Evolutionary conservation across 2,329 filamentous ascomycete genomes (phyloP), one percentile per base, ranked within the genome.

Genomic region (Fusarium verrucosum): DNA sequence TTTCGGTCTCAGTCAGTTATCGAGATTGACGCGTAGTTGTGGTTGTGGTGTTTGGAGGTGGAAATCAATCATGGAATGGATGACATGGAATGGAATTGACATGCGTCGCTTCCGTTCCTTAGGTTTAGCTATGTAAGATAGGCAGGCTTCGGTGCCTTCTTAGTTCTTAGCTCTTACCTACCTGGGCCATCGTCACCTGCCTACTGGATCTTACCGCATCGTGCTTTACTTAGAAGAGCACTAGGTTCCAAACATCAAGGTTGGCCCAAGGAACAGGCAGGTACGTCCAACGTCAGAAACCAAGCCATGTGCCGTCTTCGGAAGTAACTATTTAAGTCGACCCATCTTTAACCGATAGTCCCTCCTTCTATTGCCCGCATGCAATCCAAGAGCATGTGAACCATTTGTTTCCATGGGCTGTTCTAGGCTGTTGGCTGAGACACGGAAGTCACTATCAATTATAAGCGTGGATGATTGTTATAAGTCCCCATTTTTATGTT

Each of bases 291-390:
- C 51, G 47, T 65, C 57, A 65, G 38, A 46, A 23, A 32, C n/a
- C 57, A 57, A 59, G 54, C 54, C 54, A 33, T 42, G 43, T 55
- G 60, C 63, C 63, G 63, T 67, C 63, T 66, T 67, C 49, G 54
- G 63, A 66, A 63, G 37, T 36, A 45, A 40, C n/a, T n/a, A n/a
- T n/a, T n/a, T n/a, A n/a, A n/a, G n/a, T 38, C 63, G 44, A 46
- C 62, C 52, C 52, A 63, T 59, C 38, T 32, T 43, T 38, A 56
- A 60, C 25, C n/a, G 47, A 41, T 28, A 45, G 50, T 40, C 33
- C n/a, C 33, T 37, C 41, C 32, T 33, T 20, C 26, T 20, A 44
- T 42, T 22, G 19, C 67, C 63, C 63, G 63, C 63, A 55, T 66
- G 62, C 63, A 42, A 46, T 22, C 47, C 28, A 25, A 30, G 23